These are phyloP conservation scores for Suillus variegatus DNA, from an alignment of 768 basidiomycete genomes.

Conservation along the genomic window DNA sequence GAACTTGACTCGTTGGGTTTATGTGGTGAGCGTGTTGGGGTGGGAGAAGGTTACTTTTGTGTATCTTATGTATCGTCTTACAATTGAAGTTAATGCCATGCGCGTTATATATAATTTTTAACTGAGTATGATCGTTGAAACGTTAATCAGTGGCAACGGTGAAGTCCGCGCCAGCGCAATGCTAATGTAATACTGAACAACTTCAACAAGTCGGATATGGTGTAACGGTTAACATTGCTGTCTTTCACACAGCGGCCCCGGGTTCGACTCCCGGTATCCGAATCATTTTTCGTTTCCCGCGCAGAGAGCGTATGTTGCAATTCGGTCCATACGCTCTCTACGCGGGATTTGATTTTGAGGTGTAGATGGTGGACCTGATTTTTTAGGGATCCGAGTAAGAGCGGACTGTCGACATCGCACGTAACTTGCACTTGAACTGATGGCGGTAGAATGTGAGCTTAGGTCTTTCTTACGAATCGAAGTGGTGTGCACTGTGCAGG, in stretches of 20 bases:
- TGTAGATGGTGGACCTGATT: no score
- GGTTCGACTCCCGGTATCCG: conserved; percentile 23
- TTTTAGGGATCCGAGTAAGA: no score
- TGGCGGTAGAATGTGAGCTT: no score
- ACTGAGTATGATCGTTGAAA: not conserved
- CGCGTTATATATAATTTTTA: not conserved
- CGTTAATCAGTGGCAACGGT: no score
- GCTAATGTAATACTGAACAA: accelerated
- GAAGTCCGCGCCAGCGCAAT: not conserved
- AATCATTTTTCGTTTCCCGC: conserved; percentile 8
- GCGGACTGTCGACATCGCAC: no score
- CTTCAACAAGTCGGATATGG: conserved; percentile 16
- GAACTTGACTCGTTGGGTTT: not conserved
- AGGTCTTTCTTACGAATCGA: no score
- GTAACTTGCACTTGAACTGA: no score
- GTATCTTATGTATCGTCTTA: conserved; percentile 4
- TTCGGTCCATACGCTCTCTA: not conserved
- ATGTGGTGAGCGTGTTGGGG: not conserved
- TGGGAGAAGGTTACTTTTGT: not conserved
- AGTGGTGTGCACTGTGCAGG: no score
- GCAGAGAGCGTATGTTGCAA: not conserved
- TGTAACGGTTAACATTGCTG: conserved; percentile 23
- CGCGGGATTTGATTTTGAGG: not conserved
- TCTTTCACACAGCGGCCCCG: conserved; percentile 23
- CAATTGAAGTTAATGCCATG: conserved; percentile 4